Conservation (phyloP, 441 rosid species). For the Capsella rubella region DNA sequence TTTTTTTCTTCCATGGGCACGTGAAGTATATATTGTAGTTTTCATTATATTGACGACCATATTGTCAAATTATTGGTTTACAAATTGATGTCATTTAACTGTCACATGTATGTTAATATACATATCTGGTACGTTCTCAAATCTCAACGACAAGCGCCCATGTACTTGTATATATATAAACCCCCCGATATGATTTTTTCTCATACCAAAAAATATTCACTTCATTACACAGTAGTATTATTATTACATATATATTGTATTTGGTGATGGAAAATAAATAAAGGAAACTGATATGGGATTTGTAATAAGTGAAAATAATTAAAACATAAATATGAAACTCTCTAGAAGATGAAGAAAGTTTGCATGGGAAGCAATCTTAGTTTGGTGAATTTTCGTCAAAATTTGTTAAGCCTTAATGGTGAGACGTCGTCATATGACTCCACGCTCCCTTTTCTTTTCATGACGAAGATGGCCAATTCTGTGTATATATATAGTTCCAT, state of each 20-base stretch:
- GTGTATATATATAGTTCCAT: background rate
- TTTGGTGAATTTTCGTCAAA: slow-evolving; percentile 49
- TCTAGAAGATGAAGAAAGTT: slow-evolving; percentile 42
- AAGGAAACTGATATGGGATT: background rate
- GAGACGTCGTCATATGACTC: slow-evolving; percentile 45
- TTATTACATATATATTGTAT: no score
- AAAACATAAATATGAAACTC: background rate
- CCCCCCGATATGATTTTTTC: background rate
- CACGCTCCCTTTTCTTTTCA: slow-evolving; percentile 33
- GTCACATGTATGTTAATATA: slow-evolving; percentile 20
- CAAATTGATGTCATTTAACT: slow-evolving; percentile 13
- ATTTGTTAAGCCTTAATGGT: slow-evolving; percentile 46
- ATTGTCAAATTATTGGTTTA: slow-evolving; percentile 26
- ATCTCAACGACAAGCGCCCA: slow-evolving; percentile 10
- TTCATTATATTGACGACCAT: background rate
- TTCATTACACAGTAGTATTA: background rate
- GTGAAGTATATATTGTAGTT: slow-evolving; percentile 24
- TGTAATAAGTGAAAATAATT: background rate
- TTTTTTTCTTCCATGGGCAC: slow-evolving; percentile 15
- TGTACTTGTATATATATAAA: background rate
- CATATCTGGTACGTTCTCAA: slow-evolving; percentile 4
- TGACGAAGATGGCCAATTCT: slow-evolving; percentile 16
- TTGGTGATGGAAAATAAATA: background rate
- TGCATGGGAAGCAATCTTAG: slow-evolving; percentile 50
- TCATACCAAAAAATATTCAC: background rate